A percentile compares a stretch with the other conserved stretches of the same genome.
Evolutionary conservation across 495 filamentous ascomycete species (phyloP).

Genomic region (Penicillium manginii): DNA sequence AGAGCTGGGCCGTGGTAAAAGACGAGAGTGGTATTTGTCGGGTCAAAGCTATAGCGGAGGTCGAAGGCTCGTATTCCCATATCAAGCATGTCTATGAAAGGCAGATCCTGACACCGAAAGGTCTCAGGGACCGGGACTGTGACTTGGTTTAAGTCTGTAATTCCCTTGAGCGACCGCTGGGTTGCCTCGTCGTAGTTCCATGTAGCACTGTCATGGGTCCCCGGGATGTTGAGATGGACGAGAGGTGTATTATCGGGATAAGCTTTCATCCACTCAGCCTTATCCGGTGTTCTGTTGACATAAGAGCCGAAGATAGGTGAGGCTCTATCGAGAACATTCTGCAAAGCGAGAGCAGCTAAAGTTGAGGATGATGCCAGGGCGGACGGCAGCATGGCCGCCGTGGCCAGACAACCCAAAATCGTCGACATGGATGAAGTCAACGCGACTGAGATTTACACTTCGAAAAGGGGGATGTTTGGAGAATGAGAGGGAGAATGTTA

Average conservation of each 20-base stretch:
- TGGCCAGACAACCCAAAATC: background rate
- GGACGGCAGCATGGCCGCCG: constrained; percentile 4
- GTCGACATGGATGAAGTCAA: background rate
- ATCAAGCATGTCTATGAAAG: constrained; percentile 43
- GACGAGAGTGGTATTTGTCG: constrained; percentile 45
- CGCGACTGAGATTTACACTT: background rate
- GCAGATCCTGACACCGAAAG: constrained; percentile 48
- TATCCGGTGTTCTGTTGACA: constrained; percentile 19
- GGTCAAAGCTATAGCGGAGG: constrained; percentile 52
- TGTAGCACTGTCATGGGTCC: constrained; percentile 57
- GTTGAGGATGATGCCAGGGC: constrained; percentile 9
- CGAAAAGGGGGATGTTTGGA: background rate
- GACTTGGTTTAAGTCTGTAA: constrained; percentile 44
- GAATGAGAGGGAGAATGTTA: background rate
- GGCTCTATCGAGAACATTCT: constrained; percentile 47
- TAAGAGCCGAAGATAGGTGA: constrained; percentile 48
- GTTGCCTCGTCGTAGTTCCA: constrained; percentile 57
- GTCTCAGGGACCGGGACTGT: constrained; percentile 28
- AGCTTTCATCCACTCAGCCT: constrained; percentile 51
- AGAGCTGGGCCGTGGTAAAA: constrained; percentile 56
- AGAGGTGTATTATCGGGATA: constrained; percentile 46
- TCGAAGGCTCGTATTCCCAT: constrained; percentile 57
- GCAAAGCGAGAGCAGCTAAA: constrained; percentile 39
- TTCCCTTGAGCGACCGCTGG: constrained; percentile 37
- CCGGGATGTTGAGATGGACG: constrained; percentile 56